phyloP scores from a whole-genome alignment of 2,329 filamentous ascomycete species.

The Colletotrichum cuscutae region DNA sequence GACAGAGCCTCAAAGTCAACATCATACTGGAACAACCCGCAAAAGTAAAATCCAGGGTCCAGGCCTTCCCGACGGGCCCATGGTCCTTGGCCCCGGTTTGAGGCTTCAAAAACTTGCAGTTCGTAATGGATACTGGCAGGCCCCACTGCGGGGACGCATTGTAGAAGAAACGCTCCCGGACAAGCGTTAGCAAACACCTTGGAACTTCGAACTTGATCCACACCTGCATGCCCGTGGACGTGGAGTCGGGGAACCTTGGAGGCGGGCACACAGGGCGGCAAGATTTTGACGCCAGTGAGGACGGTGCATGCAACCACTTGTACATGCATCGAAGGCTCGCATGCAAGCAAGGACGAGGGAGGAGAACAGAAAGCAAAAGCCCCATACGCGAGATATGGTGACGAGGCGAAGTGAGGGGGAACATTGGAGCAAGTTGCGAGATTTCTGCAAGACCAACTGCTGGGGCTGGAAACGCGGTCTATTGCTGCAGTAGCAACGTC shows the following conservation, averaged over 20 bases:
- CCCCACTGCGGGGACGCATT: slow-evolving; percentile 26
- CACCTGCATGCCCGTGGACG: slow-evolving; percentile 12
- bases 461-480: slow-evolving; percentile 8
- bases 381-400: background rate
- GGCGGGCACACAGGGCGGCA: background rate
- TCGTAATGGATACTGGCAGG: slow-evolving; percentile 22
- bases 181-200: slow-evolving; percentile 24
- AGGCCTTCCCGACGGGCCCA: slow-evolving; percentile 20
- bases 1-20: background rate
- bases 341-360: slow-evolving; percentile 11
- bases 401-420: background rate
- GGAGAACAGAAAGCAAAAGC: background rate
- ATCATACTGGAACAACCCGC: background rate
- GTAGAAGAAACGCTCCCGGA: slow-evolving; percentile 17
- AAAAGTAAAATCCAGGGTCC: slow-evolving; percentile 20
- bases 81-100: slow-evolving; percentile 19
- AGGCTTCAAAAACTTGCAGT: slow-evolving; percentile 28
- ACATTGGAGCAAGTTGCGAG: slow-evolving; percentile 5
- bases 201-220: slow-evolving; percentile 14
- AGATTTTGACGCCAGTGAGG: slow-evolving; percentile 5
- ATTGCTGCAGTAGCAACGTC: slow-evolving; percentile 14
- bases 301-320: slow-evolving; percentile 31
- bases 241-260: background rate
- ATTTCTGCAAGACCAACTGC: slow-evolving; percentile 2
- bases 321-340: slow-evolving; percentile 22